Evolutionary conservation across 2,329 filamentous ascomycete genomes (phyloP).

Genomic region (Ceratocystis colombiana): DNA sequence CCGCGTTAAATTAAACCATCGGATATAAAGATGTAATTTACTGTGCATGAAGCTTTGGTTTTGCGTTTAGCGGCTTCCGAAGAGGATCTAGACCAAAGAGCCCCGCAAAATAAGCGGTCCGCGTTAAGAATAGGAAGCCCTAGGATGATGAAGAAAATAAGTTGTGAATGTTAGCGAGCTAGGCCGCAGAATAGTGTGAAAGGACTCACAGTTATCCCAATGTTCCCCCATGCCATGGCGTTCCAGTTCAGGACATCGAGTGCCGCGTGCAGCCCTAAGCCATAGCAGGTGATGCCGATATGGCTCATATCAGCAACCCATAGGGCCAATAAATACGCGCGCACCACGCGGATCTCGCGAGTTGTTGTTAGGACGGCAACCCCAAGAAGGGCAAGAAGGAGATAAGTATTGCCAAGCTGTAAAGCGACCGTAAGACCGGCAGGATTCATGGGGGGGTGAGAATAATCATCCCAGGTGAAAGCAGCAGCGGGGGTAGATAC

Average conservation of each 20-base stretch:
- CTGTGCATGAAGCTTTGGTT: not conserved
- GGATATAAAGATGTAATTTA: too few species aligned
- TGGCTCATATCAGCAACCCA: slow-evolving; percentile 59
- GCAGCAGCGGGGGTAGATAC: slow-evolving; percentile 32
- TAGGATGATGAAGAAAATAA: slow-evolving; percentile 27
- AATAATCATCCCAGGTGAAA: too few species aligned
- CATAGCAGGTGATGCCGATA: slow-evolving; percentile 49
- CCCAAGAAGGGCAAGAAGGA: slow-evolving; percentile 54
- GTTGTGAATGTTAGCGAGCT: not conserved
- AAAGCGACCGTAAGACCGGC: slow-evolving; percentile 47
- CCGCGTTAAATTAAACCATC: too few species aligned
- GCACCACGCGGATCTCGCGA: slow-evolving; percentile 52
- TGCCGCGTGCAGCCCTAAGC: slow-evolving; percentile 47
- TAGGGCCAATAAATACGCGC: slow-evolving; percentile 56
- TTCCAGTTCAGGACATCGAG: slow-evolving; percentile 53
- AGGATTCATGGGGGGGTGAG: slow-evolving; percentile 31
- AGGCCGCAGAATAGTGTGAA: not conserved
- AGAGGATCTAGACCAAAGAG: slow-evolving; percentile 42
- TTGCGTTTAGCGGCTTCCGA: not conserved
- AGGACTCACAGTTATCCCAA: slow-evolving; percentile 50
- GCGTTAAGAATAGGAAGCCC: slow-evolving; percentile 46
- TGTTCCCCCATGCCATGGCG: slow-evolving; percentile 61
- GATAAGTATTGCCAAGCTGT: slow-evolving; percentile 61
- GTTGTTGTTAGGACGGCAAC: slow-evolving; percentile 34
- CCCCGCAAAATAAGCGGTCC: slow-evolving; percentile 49